Evolutionary conservation across 345 rosid genomes (phyloP), one percentile per base, ranked within the genome.

Genomic region (Crucihimalaya himalaica): DNA sequence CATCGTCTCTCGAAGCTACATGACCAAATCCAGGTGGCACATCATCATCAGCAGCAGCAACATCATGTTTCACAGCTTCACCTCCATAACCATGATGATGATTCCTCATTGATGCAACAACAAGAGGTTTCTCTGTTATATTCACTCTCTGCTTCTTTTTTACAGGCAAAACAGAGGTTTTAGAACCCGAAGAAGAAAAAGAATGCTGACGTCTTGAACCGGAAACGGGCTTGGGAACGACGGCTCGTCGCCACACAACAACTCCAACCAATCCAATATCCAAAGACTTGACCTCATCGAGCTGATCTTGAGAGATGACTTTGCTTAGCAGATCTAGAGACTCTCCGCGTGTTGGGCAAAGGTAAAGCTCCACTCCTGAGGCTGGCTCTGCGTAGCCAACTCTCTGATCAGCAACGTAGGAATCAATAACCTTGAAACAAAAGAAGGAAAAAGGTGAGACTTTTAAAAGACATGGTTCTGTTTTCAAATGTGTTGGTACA

Each of bases 1-100:
- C 99, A 5, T 88, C 98, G 8, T 90, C 97, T 68, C 79, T 88
- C 21, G 78, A 3, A 4, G 82, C 72, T 0, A 72, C 77, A 2
- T 90, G 96, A 65, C 97, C 99, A 62, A 96, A 96, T 39, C 99
- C 99, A 9, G 99, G 99, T 3, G 98, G 99, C 16, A 90, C 80
- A 64, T 91, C 99, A 45, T 82, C 95, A 37, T 72, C 84, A 12
- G 23, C 75, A 9, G 32, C 71, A 10, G 29, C 68, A 51, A 31
- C 72, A 10, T 32, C 66, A 51, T 43, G 65, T 29, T 50, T 42
- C 67, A 35, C 48, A 56, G 71, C 51, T 43, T 63, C 59, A 59
- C 66, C 55, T 19, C 67, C 16, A 77, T 70, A 64, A 39, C 42
- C 76, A 71, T 65, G 31, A 10, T 31, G 48, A 31, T 18, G 62